A percentile compares a stretch with the other conserved stretches of the same genome.
Conservation (phyloP, 129 eudicot genomes). For the Chrysanthemum lavandulifolium region DNA sequence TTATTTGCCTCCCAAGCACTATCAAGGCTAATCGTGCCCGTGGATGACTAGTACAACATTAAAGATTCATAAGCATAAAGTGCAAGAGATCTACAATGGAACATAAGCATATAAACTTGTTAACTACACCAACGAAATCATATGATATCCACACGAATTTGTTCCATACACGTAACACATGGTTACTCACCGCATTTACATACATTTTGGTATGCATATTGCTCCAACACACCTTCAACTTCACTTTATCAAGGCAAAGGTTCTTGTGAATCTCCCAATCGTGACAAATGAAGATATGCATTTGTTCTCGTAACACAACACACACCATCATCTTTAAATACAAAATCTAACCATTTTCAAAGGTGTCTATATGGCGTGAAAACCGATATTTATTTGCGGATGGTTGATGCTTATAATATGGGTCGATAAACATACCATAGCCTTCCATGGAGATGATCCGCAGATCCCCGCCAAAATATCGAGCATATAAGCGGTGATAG, state of each 20-base stretch:
- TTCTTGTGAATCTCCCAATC: constrained; percentile 96
- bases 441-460: constrained; percentile 97
- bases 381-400: not conserved
- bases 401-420: not conserved
- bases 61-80: not conserved
- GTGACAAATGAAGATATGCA: constrained; percentile 92
- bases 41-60: not conserved
- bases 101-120: not conserved
- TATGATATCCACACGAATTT: not conserved
- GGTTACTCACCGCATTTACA: not conserved
- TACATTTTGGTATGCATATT: not conserved
- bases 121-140: not conserved
- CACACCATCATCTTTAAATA: not conserved
- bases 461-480: constrained; percentile 97
- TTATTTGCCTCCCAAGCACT: too few species aligned
- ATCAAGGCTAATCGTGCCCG: too few species aligned
- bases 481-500: constrained; percentile 89
- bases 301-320: constrained; percentile 62
- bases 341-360: not conserved
- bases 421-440: too few species aligned
- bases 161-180: not conserved
- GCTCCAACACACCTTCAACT: not conserved
- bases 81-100: not conserved
- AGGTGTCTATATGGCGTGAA: not conserved
- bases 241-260: constrained; percentile 58